These are phyloP conservation scores for Pelargonium australe DNA, from an alignment of 441 rosid species.

Conservation along the genomic window DNA sequence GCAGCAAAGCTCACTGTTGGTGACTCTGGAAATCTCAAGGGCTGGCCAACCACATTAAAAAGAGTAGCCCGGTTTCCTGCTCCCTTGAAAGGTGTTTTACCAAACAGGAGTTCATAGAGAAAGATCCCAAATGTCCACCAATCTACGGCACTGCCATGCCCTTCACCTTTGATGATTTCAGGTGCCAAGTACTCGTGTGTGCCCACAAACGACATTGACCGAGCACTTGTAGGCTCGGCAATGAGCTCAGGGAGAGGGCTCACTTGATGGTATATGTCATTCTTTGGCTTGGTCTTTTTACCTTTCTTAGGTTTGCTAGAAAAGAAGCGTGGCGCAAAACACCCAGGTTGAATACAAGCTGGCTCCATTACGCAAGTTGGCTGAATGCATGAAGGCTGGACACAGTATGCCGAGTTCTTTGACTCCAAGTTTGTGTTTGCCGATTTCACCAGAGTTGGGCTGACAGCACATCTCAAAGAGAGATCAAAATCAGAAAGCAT, in stretches of 20 bases:
- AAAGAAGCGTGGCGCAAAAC: constrained; percentile 78
- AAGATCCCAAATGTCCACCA: constrained; percentile 99
- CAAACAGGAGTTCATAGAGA: constrained; percentile 72
- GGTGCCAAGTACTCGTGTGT: constrained; percentile 61
- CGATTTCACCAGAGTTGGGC: constrained; percentile 75
- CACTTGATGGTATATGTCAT: constrained; percentile 42
- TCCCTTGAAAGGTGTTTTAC: constrained; percentile 35
- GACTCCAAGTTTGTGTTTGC: constrained; percentile 51
- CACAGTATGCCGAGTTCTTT: constrained; percentile 53
- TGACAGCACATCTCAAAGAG: constrained; percentile 79
- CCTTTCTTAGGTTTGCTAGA: constrained; percentile 66
- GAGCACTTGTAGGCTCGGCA: constrained; percentile 90
- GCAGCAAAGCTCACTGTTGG: constrained; percentile 80
- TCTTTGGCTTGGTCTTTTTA: constrained; percentile 35
- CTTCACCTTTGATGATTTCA: constrained; percentile 64
- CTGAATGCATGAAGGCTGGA: constrained; percentile 29
- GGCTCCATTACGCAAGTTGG: constrained; percentile 83
- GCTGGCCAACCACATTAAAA: constrained; percentile 92
- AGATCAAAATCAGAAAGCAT: constrained; percentile 99
- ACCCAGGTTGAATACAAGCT: constrained; percentile 71
- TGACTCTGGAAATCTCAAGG: constrained; percentile 78
- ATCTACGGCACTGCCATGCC: constrained; percentile 96
- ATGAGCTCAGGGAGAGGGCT: constrained; percentile 73
- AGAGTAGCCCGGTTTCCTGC: constrained; percentile 90
- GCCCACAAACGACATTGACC: constrained; percentile 97